Conservation (phyloP, 2,329 filamentous ascomycete species). For the Pseudogymnoascus sp. region DNA sequence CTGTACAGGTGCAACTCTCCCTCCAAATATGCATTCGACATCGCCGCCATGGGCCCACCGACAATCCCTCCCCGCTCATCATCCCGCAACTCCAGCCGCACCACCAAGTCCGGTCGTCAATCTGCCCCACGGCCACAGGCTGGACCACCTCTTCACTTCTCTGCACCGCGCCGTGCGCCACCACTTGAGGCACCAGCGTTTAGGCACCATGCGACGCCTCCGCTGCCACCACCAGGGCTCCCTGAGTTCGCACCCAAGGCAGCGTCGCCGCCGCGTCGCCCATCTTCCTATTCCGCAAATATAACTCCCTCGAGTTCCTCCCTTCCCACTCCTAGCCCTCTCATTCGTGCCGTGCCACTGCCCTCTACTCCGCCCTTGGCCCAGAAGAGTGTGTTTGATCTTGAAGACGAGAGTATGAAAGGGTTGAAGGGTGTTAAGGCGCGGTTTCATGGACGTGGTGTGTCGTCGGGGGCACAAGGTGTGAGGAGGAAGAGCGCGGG, state of each 20-base stretch:
- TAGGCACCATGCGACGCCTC: background rate
- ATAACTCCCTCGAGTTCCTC: background rate
- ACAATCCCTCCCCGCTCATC: background rate
- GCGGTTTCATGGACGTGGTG: background rate
- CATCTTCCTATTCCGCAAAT: background rate
- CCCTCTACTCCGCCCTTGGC: background rate
- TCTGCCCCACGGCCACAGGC: background rate
- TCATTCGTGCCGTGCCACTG: background rate
- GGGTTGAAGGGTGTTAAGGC: conserved; percentile 1
- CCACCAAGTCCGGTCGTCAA: background rate
- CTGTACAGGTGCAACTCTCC: background rate
- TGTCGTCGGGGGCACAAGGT: background rate
- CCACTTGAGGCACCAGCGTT: background rate
- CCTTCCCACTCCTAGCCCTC: background rate
- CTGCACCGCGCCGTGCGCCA: background rate
- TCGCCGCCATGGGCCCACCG: background rate
- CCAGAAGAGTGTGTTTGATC: background rate
- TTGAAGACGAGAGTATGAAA: background rate
- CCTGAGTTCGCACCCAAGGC: background rate
- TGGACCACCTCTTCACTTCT: background rate
- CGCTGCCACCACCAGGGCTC: background rate
- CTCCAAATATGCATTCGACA: background rate
- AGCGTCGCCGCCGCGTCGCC: background rate
- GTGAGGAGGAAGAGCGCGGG: background rate
- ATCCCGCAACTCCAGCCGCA: background rate